Percentiles rank a stretch among this genome's conserved stretches.
Evolutionary conservation across 1,284 basidiomycete species (phyloP).

Genomic region (Porphyrellus sp.): DNA sequence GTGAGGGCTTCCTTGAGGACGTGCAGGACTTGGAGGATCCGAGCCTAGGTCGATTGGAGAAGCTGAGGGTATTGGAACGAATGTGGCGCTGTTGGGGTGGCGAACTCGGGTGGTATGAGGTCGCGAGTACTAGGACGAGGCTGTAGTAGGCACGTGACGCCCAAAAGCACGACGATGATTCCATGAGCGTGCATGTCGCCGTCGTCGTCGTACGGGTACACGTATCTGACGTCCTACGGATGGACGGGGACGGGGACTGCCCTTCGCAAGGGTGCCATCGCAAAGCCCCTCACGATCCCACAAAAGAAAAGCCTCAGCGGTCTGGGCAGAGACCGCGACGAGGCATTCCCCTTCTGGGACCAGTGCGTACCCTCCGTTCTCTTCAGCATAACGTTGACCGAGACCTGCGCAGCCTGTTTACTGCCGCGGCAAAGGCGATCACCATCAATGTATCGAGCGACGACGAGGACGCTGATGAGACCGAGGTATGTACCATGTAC

Average conservation of each 20-base stretch:
- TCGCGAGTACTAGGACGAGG: conserved; percentile 12
- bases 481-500: conserved; percentile 11
- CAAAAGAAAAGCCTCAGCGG: conserved; percentile 84
- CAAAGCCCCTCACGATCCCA: conserved; percentile 70
- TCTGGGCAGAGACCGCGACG: conserved; percentile 87
- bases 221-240: conserved; percentile 78
- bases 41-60: conserved; percentile 61
- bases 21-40: conserved; percentile 81
- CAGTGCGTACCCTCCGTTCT: conserved; percentile 68
- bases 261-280: conserved; percentile 64
- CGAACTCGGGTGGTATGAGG: conserved; percentile 52
- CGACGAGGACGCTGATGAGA: conserved; percentile 45
- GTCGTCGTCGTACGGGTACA: conserved; percentile 46
- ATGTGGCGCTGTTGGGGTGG: conserved; percentile 78
- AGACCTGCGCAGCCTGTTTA: conserved; percentile 60
- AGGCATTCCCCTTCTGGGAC: conserved; percentile 95
- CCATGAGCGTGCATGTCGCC: conserved; percentile 11
- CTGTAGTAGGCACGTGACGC: conserved; percentile 14
- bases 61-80: conserved; percentile 74
- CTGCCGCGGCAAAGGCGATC: conserved; percentile 74
- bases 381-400: background rate
- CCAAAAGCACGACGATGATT: background rate
- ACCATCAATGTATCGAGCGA: conserved; percentile 60
- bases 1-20: conserved; percentile 82
- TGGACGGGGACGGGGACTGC: conserved; percentile 84